Percentiles rank a stretch among this genome's conserved stretches.
Conservation (phyloP, 2,329 filamentous ascomycete species). For the Calycina herbarum region DNA sequence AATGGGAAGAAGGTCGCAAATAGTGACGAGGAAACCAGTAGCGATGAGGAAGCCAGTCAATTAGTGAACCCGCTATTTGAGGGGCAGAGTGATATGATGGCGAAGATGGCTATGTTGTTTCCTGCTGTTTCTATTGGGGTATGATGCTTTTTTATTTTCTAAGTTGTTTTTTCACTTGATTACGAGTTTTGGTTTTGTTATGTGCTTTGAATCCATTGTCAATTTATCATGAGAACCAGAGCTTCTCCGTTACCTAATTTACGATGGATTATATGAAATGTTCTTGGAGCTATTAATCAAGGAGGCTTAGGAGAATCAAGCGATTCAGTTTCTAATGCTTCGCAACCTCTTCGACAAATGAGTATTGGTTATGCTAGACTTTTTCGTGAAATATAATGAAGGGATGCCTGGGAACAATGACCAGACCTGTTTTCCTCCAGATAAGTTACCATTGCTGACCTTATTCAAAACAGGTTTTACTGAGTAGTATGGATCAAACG, state of each 20-base stretch:
- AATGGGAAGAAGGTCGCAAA: neutral
- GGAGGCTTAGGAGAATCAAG: neutral
- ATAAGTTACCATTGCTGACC: neutral
- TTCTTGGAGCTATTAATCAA: no score
- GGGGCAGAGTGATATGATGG: constrained; percentile 30
- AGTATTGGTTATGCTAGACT: neutral
- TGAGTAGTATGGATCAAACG: constrained; percentile 74
- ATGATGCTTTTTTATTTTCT: constrained; percentile 31
- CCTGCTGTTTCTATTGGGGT: constrained; percentile 64
- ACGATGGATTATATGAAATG: neutral
- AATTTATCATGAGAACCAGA: no score
- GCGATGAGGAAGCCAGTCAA: constrained; percentile 23
- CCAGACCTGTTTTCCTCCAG: neutral
- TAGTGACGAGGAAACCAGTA: neutral
- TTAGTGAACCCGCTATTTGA: constrained; percentile 28
- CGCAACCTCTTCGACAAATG: neutral
- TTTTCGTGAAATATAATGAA: neutral
- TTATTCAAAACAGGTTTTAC: constrained; percentile 55
- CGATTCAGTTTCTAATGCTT: neutral
- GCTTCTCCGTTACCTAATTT: no score
- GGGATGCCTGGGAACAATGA: constrained; percentile 5
- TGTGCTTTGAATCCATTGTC: no score
- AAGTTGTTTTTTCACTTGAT: neutral
- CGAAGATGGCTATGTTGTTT: constrained; percentile 57
- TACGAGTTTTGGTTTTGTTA: neutral